These are phyloP conservation scores for Dioscorea zingiberensis DNA, from an alignment of 106 monocot species.

Conservation along the genomic window DNA sequence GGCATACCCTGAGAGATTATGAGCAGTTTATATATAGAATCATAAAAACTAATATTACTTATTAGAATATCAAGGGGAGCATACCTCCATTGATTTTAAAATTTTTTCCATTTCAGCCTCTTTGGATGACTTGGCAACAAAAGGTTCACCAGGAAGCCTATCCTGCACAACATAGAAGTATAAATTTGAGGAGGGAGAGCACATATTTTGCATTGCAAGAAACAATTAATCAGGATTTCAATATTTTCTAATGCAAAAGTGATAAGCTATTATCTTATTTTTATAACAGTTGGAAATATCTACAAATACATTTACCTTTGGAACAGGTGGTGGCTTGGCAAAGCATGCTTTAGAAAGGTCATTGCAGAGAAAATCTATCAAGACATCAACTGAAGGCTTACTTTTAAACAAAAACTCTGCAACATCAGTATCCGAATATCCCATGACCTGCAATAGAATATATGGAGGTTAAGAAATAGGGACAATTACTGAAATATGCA, in stretches of 20 bases:
- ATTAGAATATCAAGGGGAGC: not conserved
- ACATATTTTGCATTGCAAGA: too few species aligned
- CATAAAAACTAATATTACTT: too few species aligned
- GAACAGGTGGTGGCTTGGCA: constrained; percentile 65
- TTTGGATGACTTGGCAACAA: constrained; percentile 76
- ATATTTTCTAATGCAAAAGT: too few species aligned
- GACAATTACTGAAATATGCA: too few species aligned
- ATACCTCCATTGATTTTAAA: constrained; percentile 90
- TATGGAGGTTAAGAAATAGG: not conserved
- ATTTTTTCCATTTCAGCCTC: constrained; percentile 99
- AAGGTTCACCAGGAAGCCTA: constrained; percentile 76
- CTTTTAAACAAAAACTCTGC: constrained; percentile 76
- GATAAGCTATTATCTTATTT: too few species aligned
- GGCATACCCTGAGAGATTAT: constrained; percentile 69
- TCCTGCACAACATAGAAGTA: constrained; percentile 29
- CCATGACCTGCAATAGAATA: constrained; percentile 67
- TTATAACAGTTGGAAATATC: too few species aligned
- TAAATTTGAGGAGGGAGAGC: too few species aligned
- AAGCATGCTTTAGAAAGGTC: constrained; percentile 80
- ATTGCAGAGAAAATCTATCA: constrained; percentile 66
- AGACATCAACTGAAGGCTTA: constrained; percentile 58
- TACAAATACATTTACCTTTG: constrained; percentile 46
- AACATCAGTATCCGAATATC: constrained; percentile 93
- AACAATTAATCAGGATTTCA: too few species aligned
- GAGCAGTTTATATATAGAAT: constrained; percentile 1